These are phyloP conservation scores for Harringtonia aguacate DNA, from an alignment of 2,329 filamentous ascomycete genomes.

Conservation along the genomic window DNA sequence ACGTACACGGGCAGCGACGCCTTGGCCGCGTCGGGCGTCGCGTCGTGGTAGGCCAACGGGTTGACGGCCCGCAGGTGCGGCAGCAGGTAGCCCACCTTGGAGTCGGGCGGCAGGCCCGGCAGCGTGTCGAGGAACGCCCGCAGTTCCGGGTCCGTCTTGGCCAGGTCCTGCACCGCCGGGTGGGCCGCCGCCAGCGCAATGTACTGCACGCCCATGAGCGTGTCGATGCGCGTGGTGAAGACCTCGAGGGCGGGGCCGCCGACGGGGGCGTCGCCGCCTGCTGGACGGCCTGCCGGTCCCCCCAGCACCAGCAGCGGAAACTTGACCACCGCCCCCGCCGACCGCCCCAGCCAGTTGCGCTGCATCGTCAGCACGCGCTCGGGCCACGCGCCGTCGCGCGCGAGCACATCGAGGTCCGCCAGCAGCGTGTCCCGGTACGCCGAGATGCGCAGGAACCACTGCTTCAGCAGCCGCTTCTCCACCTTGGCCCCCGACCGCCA, in stretches of 20 bases:
- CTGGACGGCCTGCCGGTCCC: background rate
- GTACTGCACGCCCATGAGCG: conserved; percentile 79
- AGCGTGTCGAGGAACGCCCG: conserved; percentile 57
- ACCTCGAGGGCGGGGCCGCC: conserved; percentile 49
- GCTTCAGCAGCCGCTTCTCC: conserved; percentile 66
- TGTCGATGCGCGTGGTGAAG: conserved; percentile 79
- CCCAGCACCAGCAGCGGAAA: conserved; percentile 47
- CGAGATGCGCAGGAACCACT: conserved; percentile 86
- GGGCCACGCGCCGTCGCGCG: conserved; percentile 60
- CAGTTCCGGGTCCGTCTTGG: conserved; percentile 48
- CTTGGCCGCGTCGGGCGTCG: conserved; percentile 38
- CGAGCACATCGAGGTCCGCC: conserved; percentile 56
- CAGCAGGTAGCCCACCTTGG: conserved; percentile 59
- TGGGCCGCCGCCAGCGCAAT: conserved; percentile 67
- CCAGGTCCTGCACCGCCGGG: conserved; percentile 52
- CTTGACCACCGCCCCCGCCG: conserved; percentile 58
- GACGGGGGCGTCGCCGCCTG: conserved; percentile 22
- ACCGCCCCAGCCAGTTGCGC: conserved; percentile 79
- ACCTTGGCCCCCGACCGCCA: conserved; percentile 84
- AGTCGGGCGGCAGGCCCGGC: conserved; percentile 40
- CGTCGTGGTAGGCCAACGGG: conserved; percentile 48
- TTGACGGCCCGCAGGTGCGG: conserved; percentile 51
- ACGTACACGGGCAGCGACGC: conserved; percentile 63
- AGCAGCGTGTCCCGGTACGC: conserved; percentile 64
- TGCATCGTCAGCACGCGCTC: conserved; percentile 77